phyloP scores from a whole-genome alignment of 2,329 filamentous ascomycete genomes.

The Grosmannia clavigera region DNA sequence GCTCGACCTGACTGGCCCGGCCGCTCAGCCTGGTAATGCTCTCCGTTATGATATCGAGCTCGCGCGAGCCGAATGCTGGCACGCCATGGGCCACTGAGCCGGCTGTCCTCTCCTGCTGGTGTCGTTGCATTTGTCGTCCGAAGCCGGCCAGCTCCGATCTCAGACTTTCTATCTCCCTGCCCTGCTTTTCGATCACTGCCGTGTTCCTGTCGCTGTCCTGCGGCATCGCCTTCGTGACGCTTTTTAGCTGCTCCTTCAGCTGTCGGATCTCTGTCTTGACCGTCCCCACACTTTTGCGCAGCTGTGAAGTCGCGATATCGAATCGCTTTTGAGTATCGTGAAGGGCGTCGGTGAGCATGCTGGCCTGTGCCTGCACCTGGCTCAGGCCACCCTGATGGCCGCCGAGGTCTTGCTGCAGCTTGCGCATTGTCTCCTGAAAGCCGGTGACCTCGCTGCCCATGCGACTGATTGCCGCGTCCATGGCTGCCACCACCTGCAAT shows the following conservation, averaged over 20 bases:
- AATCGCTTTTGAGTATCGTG: neutral
- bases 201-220: constrained; percentile 1
- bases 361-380: neutral
- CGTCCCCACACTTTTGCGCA: neutral
- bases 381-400: constrained; percentile 15
- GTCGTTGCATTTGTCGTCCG: constrained; percentile 15
- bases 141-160: constrained; percentile 22
- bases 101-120: constrained; percentile 12
- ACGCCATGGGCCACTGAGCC: neutral
- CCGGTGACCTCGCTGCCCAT: constrained; percentile 23
- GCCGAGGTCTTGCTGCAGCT: constrained; percentile 17
- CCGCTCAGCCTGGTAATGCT: constrained; percentile 26
- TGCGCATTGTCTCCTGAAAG: constrained; percentile 16
- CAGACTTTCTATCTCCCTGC: constrained; percentile 20
- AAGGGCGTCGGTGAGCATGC: neutral
- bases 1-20: constrained; percentile 26
- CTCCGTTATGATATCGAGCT: constrained; percentile 27
- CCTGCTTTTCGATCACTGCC: constrained; percentile 16
- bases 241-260: neutral
- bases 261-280: neutral
- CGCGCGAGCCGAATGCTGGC: constrained; percentile 17
- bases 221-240: neutral
- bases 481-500: constrained; percentile 23
- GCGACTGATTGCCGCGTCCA: constrained; percentile 22
- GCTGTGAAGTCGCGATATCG: neutral